Percentiles rank a stretch among this genome's conserved stretches.
These are phyloP conservation scores for Ganoderma leucocontextum DNA, from an alignment of 1,284 basidiomycete genomes.

Conservation along the genomic window DNA sequence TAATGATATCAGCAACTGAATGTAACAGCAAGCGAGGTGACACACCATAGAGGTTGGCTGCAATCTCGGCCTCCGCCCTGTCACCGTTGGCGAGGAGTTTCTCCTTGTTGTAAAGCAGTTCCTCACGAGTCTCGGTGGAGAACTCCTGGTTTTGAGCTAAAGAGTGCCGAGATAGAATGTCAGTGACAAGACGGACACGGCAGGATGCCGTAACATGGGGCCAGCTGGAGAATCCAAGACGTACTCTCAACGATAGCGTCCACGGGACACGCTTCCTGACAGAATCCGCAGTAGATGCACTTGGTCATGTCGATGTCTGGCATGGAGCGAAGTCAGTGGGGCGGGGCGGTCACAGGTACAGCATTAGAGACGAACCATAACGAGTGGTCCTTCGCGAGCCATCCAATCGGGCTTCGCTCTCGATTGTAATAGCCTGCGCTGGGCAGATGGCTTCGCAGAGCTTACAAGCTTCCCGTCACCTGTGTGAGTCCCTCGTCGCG, in stretches of 20 bases:
- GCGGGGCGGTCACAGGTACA: constrained; percentile 20
- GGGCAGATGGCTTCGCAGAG: constrained; percentile 99
- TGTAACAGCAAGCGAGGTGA: constrained; percentile 30
- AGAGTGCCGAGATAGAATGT: constrained; percentile 14
- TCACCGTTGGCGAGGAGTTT: constrained; percentile 97
- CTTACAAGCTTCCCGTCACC: constrained; percentile 83
- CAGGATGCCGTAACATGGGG: constrained; percentile 19
- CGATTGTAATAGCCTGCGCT: constrained; percentile 99
- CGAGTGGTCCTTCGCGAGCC: constrained; percentile 97
- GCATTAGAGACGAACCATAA: constrained; percentile 70
- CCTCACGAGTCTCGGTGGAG: constrained; percentile 97
- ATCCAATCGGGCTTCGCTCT: constrained; percentile 95
- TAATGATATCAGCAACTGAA: constrained; percentile 29
- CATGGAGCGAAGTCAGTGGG: constrained; percentile 20
- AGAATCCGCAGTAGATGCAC: constrained; percentile 99
- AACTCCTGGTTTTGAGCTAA: constrained; percentile 93
- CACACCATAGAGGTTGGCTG: constrained; percentile 89
- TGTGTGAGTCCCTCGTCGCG: constrained; percentile 14
- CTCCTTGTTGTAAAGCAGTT: constrained; percentile 99
- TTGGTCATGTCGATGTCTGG: constrained; percentile 95
- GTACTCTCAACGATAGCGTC: constrained; percentile 99
- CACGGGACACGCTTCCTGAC: constrained; percentile 99
- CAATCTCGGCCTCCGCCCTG: constrained; percentile 95
- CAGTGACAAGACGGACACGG: constrained; percentile 12
- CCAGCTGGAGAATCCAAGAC: constrained; percentile 43